Conservation (phyloP, 495 filamentous ascomycete genomes). For the Penicillium atrosanguineum region DNA sequence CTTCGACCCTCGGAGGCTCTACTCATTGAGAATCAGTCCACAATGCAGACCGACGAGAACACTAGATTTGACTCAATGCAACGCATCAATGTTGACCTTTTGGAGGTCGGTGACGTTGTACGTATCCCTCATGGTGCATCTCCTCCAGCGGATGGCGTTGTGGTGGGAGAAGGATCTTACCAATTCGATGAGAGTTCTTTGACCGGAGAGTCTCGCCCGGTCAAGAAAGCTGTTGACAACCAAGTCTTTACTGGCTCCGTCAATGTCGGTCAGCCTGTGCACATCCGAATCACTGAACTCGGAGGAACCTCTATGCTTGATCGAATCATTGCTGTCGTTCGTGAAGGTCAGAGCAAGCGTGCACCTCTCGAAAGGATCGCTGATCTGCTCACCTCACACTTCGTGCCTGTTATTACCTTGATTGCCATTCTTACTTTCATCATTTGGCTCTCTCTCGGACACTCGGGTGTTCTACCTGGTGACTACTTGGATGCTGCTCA, state of each 20-base stretch:
- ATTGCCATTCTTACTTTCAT: conserved; percentile 81
- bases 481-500: conserved; percentile 64
- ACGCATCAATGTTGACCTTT: conserved; percentile 62
- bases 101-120: conserved; percentile 82
- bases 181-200: conserved; percentile 87
- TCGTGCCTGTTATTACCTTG: conserved; percentile 81
- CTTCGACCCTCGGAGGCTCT: conserved; percentile 78
- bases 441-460: conserved; percentile 75
- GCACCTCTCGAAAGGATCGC: conserved; percentile 86
- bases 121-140: conserved; percentile 74
- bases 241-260: conserved; percentile 81
- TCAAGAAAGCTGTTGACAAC: conserved; percentile 69
- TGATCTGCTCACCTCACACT: conserved; percentile 80
- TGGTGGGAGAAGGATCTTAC: conserved; percentile 58
- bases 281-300: conserved; percentile 65
- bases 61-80: conserved; percentile 24
- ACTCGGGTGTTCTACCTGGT: conserved; percentile 61
- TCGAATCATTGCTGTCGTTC: conserved; percentile 83
- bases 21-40: conserved; percentile 46
- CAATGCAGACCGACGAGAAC: conserved; percentile 1
- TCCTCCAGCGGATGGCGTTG: conserved; percentile 77
- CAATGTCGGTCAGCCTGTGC: conserved; percentile 71
- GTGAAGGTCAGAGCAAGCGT: conserved; percentile 84
- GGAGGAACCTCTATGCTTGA: conserved; percentile 86
- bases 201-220: conserved; percentile 80